These are phyloP conservation scores for Hypoxylon sp. DNA, from an alignment of 2,329 filamentous ascomycete genomes.

Conservation along the genomic window DNA sequence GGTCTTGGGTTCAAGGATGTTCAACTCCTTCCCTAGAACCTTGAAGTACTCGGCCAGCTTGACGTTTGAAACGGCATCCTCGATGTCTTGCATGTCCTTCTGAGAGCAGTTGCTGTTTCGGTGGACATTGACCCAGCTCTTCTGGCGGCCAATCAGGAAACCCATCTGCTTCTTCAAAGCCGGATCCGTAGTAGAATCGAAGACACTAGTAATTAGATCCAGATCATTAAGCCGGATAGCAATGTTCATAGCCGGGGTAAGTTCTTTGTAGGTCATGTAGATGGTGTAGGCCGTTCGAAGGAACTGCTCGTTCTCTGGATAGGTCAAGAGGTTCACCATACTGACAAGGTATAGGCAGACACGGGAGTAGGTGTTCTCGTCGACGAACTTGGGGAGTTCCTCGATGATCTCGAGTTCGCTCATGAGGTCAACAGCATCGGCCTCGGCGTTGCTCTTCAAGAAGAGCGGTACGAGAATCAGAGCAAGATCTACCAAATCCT, in stretches of 20 bases:
- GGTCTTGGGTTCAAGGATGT: conserved; percentile 95
- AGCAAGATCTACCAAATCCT: conserved; percentile 88
- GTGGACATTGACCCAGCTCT: conserved; percentile 81
- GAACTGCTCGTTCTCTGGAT: conserved; percentile 96
- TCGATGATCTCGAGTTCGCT: conserved; percentile 98
- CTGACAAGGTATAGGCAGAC: conserved; percentile 99
- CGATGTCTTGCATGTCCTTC: conserved; percentile 79
- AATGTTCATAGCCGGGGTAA: conserved; percentile 91
- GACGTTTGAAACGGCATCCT: conserved; percentile 88
- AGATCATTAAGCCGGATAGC: conserved; percentile 93
- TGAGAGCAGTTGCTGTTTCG: conserved; percentile 68
- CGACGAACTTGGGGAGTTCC: conserved; percentile 86
- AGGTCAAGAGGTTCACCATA: conserved; percentile 98
- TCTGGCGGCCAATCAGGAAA: conserved; percentile 91
- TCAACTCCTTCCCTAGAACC: conserved; percentile 91
- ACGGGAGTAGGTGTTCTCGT: conserved; percentile 91
- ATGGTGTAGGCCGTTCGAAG: conserved; percentile 92
- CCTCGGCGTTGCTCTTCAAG: conserved; percentile 96
- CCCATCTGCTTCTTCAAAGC: conserved; percentile 92
- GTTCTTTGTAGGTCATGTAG: conserved; percentile 92
- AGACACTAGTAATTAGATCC: conserved; percentile 83
- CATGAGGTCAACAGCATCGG: conserved; percentile 95
- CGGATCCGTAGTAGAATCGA: conserved; percentile 82
- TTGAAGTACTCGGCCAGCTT: conserved; percentile 94
- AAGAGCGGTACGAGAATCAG: conserved; percentile 91